Evolutionary conservation across 2,329 filamentous ascomycete species (phyloP).

Genomic region (Ascochyta pisi): DNA sequence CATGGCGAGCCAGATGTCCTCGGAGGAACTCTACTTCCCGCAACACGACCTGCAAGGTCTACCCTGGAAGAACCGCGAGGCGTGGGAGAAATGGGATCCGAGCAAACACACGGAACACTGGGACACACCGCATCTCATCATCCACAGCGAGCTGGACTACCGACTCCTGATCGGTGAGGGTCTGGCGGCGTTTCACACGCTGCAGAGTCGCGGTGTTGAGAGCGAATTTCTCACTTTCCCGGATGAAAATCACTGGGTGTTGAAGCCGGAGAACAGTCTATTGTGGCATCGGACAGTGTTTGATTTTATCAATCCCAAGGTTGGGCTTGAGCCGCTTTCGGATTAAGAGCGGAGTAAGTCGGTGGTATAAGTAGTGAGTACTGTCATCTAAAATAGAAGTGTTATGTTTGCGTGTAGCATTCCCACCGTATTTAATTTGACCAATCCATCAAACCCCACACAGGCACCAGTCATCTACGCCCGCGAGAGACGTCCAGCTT

Average conservation of each 20-base stretch:
- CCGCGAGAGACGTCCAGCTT: too few species aligned
- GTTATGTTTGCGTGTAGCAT: too few species aligned
- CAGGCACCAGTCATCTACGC: too few species aligned
- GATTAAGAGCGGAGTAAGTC: background rate
- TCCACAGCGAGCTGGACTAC: conserved; percentile 92
- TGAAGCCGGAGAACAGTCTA: conserved; percentile 89
- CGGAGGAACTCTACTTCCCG: conserved; percentile 61
- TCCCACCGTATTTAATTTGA: too few species aligned
- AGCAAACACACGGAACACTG: conserved; percentile 68
- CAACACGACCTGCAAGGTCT: conserved; percentile 52
- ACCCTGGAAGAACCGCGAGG: conserved; percentile 50
- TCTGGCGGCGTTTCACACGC: conserved; percentile 81
- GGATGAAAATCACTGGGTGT: conserved; percentile 81
- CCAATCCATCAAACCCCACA: too few species aligned
- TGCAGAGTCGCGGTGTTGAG: conserved; percentile 76
- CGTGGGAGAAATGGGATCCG: conserved; percentile 66
- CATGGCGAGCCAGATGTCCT: conserved; percentile 57
- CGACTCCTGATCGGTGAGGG: conserved; percentile 85
- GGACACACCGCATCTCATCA: conserved; percentile 86
- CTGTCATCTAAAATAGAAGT: too few species aligned
- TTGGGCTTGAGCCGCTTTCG: conserved; percentile 53
- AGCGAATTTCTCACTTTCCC: conserved; percentile 83
- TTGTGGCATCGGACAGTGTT: conserved; percentile 90
- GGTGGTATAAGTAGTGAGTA: too few species aligned
- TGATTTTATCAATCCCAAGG: conserved; percentile 72